Conservation (phyloP, 176 grass and related monocot species). For the Triticum dicoccoides region DNA sequence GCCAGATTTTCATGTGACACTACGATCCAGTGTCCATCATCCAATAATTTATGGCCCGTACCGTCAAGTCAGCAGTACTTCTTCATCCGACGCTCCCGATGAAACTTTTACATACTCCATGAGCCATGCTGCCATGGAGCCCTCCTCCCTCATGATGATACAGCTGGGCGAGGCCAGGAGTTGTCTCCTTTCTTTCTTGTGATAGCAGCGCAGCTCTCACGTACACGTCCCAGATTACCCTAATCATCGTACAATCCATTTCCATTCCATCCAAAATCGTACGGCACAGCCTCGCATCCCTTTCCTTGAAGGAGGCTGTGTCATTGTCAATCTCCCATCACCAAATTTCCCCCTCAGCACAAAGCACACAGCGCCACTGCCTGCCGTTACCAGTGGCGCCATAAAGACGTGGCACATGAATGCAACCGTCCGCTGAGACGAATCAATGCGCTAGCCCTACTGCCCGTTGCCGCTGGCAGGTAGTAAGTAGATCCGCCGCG, state of each 20-base stretch:
- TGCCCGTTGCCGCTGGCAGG: not conserved
- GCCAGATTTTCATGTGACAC: not conserved
- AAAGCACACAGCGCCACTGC: not conserved
- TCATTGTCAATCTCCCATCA: not conserved
- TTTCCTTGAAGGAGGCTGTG: not conserved
- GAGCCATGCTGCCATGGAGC: not conserved
- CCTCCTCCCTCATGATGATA: not conserved
- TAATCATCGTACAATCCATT: conserved; percentile 5
- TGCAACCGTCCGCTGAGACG: not conserved
- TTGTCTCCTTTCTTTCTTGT: not conserved
- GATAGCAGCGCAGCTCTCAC: not conserved
- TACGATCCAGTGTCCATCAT: not conserved
- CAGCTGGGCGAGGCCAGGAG: not conserved
- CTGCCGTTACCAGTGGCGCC: not conserved
- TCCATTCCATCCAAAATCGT: not conserved
- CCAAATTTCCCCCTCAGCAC: not conserved
- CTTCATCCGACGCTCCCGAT: not conserved
- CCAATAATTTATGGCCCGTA: not conserved
- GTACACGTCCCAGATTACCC: not conserved
- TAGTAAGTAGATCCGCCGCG: conserved; percentile 12
- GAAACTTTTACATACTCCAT: not conserved
- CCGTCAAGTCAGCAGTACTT: not conserved
- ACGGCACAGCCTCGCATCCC: too few relatives aligned
- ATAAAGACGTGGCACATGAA: conserved; percentile 28
- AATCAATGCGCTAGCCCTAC: conserved; percentile 26